phyloP scores from a whole-genome alignment of 129 eudicot genomes.

The Helianthus tuberosus region DNA sequence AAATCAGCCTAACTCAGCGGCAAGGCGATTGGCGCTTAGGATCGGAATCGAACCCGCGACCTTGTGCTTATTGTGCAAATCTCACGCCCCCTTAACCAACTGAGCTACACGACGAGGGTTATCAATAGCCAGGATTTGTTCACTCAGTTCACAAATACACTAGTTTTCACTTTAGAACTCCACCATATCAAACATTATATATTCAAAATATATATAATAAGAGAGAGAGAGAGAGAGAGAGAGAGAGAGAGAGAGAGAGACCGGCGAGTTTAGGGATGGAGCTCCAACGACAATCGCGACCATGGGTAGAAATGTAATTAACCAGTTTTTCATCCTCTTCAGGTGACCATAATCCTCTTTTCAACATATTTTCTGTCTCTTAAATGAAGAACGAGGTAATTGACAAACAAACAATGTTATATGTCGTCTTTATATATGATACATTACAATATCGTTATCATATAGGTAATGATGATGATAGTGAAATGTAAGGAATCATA shows the following conservation, averaged over 20 bases:
- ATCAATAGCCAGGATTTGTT: no score
- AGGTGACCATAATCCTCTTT: slow-evolving; percentile 82
- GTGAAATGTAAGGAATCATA: slow-evolving; percentile 10
- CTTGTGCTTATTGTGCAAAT: no score
- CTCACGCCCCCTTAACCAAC: no score
- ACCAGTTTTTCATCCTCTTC: slow-evolving; percentile 77
- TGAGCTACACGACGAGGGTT: no score
- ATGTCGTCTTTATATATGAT: neutral
- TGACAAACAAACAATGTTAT: slow-evolving; percentile 5
- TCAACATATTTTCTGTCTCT: slow-evolving; percentile 44
- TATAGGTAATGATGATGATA: slow-evolving; percentile 7
- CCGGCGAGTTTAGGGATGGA: slow-evolving; percentile 72
- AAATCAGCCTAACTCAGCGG: no score
- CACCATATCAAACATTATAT: no score
- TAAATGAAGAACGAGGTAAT: neutral
- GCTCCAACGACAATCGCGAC: slow-evolving; percentile 69
- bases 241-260: slow-evolving; percentile 10
- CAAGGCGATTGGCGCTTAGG: no score
- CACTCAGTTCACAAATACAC: no score
- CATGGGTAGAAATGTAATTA: slow-evolving; percentile 54
- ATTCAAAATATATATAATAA: no score
- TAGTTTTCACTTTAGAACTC: no score
- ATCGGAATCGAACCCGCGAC: no score
- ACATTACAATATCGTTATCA: no score
- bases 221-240: neutral